Conservation (phyloP, 176 grass and related monocot genomes). For the Guadua angustifolia region DNA sequence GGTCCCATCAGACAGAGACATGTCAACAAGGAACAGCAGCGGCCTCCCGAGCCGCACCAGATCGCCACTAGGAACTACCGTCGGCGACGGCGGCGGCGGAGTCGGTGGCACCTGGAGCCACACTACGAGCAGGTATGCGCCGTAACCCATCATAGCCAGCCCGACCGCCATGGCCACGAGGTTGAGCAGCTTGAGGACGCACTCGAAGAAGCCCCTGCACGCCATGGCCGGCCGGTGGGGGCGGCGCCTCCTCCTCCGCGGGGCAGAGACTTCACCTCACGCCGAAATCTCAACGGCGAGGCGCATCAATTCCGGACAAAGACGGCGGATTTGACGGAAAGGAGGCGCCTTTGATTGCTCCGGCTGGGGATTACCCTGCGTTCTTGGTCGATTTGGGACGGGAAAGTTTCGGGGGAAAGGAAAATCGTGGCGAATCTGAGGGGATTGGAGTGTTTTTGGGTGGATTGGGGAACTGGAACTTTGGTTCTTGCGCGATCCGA, state of each 20-base stretch:
- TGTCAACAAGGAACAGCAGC: slow-evolving; percentile 47
- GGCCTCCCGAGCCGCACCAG: slow-evolving; percentile 55
- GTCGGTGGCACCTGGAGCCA: slow-evolving; percentile 61
- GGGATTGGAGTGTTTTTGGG: not conserved
- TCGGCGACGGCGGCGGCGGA: slow-evolving; percentile 29
- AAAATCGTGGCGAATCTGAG: not conserved
- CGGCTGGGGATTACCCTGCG: not conserved
- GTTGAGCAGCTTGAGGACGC: slow-evolving; percentile 80
- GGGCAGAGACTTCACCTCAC: slow-evolving; percentile 26
- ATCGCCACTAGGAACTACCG: not conserved
- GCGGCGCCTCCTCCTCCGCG: slow-evolving; percentile 10
- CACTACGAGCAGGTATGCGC: slow-evolving; percentile 64
- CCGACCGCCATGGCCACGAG: slow-evolving; percentile 63
- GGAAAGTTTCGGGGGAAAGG: not conserved
- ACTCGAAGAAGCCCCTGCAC: slow-evolving; percentile 70
- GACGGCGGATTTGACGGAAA: slow-evolving; percentile 16
- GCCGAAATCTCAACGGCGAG: slow-evolving; percentile 21
- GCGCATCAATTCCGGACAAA: slow-evolving; percentile 18
- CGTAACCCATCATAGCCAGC: slow-evolving; percentile 80
- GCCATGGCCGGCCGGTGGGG: slow-evolving; percentile 51
- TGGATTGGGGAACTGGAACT: slow-evolving; percentile 2
- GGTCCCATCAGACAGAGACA: slow-evolving; percentile 45
- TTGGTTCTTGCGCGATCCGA: not conserved
- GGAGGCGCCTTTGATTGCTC: slow-evolving; percentile 31
- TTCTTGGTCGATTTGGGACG: slow-evolving; percentile 9